Conservation (phyloP, 2,329 filamentous ascomycete genomes). For the Stachybotrys echinatus region DNA sequence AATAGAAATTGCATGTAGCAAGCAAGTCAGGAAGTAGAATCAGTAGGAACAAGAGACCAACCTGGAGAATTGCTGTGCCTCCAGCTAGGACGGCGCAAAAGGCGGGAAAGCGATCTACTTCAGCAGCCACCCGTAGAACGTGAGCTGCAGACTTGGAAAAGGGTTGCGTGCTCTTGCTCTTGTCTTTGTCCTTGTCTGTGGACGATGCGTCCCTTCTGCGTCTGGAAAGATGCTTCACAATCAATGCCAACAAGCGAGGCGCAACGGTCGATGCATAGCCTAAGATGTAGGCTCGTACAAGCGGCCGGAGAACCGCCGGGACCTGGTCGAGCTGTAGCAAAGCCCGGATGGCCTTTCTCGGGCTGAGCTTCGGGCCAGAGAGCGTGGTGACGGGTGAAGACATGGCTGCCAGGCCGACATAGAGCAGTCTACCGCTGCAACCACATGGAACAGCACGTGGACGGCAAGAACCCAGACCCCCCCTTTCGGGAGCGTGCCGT, state of each 20-base stretch:
- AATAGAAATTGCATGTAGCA: too few species aligned
- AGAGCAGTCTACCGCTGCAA: too few species aligned
- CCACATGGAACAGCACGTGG: neutral
- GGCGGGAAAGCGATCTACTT: constrained; percentile 52
- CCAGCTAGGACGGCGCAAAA: constrained; percentile 59
- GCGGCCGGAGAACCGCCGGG: constrained; percentile 47
- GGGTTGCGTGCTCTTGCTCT: constrained; percentile 18
- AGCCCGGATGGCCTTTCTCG: neutral
- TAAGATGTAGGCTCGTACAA: constrained; percentile 54
- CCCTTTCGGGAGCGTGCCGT: too few species aligned
- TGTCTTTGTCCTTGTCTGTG: constrained; percentile 18
- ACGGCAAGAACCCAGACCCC: neutral
- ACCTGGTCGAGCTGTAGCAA: constrained; percentile 23
- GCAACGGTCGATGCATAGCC: constrained; percentile 56
- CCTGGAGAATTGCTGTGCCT: constrained; percentile 57
- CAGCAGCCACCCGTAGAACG: constrained; percentile 47
- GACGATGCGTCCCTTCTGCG: constrained; percentile 19
- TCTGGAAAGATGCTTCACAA: constrained; percentile 28
- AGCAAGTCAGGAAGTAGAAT: constrained; percentile 15
- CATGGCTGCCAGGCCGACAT: neutral
- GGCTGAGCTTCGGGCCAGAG: neutral
- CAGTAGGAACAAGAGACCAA: constrained; percentile 26
- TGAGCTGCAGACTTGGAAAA: constrained; percentile 25
- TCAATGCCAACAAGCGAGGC: constrained; percentile 49
- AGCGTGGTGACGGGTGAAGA: neutral